These are phyloP conservation scores for Petunia axillaris DNA, from an alignment of 257 asterid species.

Conservation along the genomic window DNA sequence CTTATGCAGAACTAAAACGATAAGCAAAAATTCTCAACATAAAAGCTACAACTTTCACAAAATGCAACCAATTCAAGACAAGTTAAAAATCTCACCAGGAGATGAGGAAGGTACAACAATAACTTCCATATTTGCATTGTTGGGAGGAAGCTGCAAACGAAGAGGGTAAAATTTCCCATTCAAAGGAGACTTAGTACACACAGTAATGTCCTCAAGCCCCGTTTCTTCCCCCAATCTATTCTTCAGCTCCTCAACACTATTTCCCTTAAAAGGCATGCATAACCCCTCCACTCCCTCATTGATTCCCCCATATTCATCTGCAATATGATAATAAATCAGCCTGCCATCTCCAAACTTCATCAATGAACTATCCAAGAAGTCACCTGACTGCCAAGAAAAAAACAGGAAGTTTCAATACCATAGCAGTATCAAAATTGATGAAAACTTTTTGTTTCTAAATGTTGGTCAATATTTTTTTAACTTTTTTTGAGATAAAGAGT, in stretches of 20 bases:
- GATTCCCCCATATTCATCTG: conserved; percentile 69
- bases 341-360: conserved; percentile 75
- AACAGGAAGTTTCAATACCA: not conserved
- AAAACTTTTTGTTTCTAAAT: not conserved
- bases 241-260: conserved; percentile 57
- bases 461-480: too few species aligned
- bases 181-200: conserved; percentile 72
- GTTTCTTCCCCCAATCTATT: conserved; percentile 63
- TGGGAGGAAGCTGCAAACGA: conserved; percentile 92
- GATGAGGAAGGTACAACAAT: conserved; percentile 69
- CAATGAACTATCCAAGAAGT: conserved; percentile 61
- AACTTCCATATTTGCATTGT: conserved; percentile 71
- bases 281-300: conserved; percentile 72
- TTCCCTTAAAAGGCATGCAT: conserved; percentile 66
- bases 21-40: too few species aligned
- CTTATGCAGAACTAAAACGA: too few species aligned
- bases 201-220: conserved; percentile 63
- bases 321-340: conserved; percentile 57
- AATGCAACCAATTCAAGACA: not conserved
- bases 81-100: conserved; percentile 45
- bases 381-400: conserved; percentile 61
- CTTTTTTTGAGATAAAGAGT: too few species aligned
- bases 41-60: not conserved
- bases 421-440: not conserved
- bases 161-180: conserved; percentile 92